phyloP scores from a whole-genome alignment of 2,329 filamentous ascomycete species.

The Exophiala spinifera region DNA sequence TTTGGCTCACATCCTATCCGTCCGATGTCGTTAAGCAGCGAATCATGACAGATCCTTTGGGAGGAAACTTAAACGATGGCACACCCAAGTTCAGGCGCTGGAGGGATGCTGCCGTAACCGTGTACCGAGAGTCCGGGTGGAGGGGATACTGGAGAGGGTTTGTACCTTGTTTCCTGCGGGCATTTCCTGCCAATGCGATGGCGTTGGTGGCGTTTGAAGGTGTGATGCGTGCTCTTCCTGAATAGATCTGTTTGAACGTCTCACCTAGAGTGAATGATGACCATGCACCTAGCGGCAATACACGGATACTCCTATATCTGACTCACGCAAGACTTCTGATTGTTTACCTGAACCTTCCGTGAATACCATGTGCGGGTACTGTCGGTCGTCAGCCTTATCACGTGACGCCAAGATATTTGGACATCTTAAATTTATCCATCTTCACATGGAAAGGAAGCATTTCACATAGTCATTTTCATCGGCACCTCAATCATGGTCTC shows the following conservation, averaged over 20 bases:
- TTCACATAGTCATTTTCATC: neutral
- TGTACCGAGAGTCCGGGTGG: slow-evolving; percentile 72
- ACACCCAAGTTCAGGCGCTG: slow-evolving; percentile 68
- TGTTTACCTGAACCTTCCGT: too few species aligned
- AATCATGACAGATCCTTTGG: slow-evolving; percentile 92
- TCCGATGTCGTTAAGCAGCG: slow-evolving; percentile 93
- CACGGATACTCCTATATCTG: neutral
- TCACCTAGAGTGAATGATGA: neutral
- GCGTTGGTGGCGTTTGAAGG: slow-evolving; percentile 91
- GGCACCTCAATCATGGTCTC: slow-evolving; percentile 12
- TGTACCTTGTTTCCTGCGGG: slow-evolving; percentile 84
- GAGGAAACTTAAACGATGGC: slow-evolving; percentile 65
- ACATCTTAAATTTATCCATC: too few species aligned
- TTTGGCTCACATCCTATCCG: slow-evolving; percentile 91
- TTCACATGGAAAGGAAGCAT: too few species aligned
- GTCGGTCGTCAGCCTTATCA: neutral
- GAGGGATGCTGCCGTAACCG: slow-evolving; percentile 73
- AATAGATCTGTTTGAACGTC: slow-evolving; percentile 11
- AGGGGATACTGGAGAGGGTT: slow-evolving; percentile 92
- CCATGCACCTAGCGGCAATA: neutral
- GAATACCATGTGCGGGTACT: too few species aligned
- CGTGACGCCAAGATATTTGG: neutral
- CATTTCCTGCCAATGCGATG: slow-evolving; percentile 94
- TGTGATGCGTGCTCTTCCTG: slow-evolving; percentile 65
- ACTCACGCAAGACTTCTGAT: too few species aligned